Conservation (phyloP, 176 grass and related monocot species). For the Coix lacrymajobi region DNA sequence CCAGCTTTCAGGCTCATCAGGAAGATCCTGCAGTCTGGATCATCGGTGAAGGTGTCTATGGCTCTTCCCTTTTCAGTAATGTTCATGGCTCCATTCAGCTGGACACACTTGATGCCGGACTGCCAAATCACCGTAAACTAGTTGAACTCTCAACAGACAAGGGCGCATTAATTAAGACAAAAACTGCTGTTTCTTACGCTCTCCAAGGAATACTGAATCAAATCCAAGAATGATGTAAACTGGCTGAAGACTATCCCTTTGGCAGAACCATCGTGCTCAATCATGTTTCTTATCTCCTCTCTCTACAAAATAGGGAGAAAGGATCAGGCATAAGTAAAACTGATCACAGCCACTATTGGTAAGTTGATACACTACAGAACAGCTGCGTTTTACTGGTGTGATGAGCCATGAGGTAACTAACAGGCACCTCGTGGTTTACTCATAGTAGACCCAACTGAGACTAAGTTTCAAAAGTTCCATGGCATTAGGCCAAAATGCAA, state of each 20-base stretch:
- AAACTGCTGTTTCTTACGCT: slow-evolving; percentile 33
- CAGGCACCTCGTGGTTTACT: background rate
- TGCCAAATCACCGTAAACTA: slow-evolving; percentile 43
- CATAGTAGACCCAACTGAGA: background rate
- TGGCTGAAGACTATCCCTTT: slow-evolving; percentile 98
- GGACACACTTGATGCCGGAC: slow-evolving; percentile 81
- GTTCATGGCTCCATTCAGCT: slow-evolving; percentile 80
- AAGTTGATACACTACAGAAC: background rate
- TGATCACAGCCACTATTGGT: background rate
- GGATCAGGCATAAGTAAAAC: background rate
- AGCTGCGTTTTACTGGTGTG: background rate
- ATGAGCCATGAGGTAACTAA: background rate
- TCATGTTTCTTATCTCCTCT: slow-evolving; percentile 88
- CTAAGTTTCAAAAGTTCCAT: background rate
- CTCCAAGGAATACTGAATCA: slow-evolving; percentile 77
- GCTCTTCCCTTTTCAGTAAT: slow-evolving; percentile 80
- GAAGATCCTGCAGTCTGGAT: slow-evolving; percentile 79
- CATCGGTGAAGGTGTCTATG: slow-evolving; percentile 73
- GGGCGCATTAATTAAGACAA: background rate
- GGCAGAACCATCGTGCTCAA: slow-evolving; percentile 87
- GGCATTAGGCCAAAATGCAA: background rate
- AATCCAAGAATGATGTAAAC: slow-evolving; percentile 89
- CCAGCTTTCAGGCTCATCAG: slow-evolving; percentile 98
- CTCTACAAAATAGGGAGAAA: slow-evolving; percentile 36
- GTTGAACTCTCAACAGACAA: background rate